Percentiles rank a stretch among this genome's conserved stretches.
Evolutionary conservation across 2,329 filamentous ascomycete genomes (phyloP).

Genomic region (Diaporthe sp.): DNA sequence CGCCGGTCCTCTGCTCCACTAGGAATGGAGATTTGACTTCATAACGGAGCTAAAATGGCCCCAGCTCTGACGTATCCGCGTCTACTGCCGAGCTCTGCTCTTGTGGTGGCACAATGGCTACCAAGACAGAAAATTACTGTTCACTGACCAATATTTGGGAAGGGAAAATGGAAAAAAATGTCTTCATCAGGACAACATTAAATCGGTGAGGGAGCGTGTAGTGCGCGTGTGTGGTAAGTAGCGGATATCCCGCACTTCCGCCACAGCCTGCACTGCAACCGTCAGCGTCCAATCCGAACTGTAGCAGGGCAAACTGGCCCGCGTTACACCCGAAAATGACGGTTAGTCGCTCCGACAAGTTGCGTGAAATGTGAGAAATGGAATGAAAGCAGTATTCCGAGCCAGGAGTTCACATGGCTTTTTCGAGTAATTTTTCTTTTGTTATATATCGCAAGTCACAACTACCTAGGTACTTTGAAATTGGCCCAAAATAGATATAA

Average conservation of each 20-base stretch:
- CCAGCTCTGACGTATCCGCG: slow-evolving; percentile 26
- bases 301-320: neutral
- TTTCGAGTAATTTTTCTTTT: too few species aligned
- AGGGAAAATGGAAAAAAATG: neutral
- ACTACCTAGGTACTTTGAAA: neutral
- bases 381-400: too few species aligned
- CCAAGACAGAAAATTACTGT: neutral
- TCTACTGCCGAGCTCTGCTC: neutral
- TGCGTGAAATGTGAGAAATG: neutral
- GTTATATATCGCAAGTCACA: neutral
- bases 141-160: neutral
- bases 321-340: neutral
- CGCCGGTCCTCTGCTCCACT: slow-evolving; percentile 6
- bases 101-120: neutral
- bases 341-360: neutral
- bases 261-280: neutral
- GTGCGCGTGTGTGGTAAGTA: neutral
- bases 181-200: neutral
- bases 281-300: neutral
- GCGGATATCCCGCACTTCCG: slow-evolving; percentile 16
- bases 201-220: neutral
- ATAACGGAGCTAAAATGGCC: slow-evolving; percentile 22
- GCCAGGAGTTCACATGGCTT: neutral
- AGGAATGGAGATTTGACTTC: slow-evolving; percentile 32
- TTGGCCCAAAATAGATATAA: neutral